These are phyloP conservation scores for Lachancea meyersii DNA, from an alignment of 805 yeast species.

Conservation along the genomic window DNA sequence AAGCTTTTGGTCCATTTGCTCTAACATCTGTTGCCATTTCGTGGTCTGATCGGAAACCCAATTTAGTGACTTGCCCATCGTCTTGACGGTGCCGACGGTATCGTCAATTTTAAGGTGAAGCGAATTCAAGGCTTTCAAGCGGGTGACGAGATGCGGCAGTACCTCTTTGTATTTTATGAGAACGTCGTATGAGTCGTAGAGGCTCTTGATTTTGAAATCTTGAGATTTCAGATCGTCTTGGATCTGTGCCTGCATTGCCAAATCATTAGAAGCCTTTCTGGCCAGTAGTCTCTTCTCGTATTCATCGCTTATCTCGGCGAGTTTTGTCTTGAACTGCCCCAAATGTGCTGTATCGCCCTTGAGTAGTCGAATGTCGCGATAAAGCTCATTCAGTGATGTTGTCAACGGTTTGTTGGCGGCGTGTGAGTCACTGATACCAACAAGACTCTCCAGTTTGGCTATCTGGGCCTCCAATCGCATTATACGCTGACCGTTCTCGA, in stretches of 20 bases:
- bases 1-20: slow-evolving; percentile 16
- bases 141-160: slow-evolving; percentile 24
- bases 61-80: slow-evolving; percentile 17
- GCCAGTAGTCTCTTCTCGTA: slow-evolving; percentile 24
- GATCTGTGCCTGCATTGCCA: slow-evolving; percentile 9
- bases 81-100: slow-evolving; percentile 16
- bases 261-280: slow-evolving; percentile 11
- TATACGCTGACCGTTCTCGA: slow-evolving; percentile 5
- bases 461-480: slow-evolving; percentile 17
- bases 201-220: slow-evolving; percentile 23
- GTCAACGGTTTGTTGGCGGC: slow-evolving; percentile 16
- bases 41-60: slow-evolving; percentile 21
- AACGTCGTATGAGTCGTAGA: slow-evolving; percentile 18
- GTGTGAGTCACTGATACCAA: slow-evolving; percentile 7
- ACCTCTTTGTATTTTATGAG: slow-evolving; percentile 17
- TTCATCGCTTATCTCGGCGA: slow-evolving; percentile 23
- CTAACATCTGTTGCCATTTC: slow-evolving; percentile 26
- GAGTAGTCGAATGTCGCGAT: slow-evolving; percentile 26
- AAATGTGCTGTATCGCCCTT: slow-evolving; percentile 17
- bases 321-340: slow-evolving; percentile 14
- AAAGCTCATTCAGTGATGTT: slow-evolving; percentile 27
- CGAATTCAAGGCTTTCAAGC: slow-evolving; percentile 24
- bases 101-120: slow-evolving; percentile 19
- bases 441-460: slow-evolving; percentile 16
- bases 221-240: slow-evolving; percentile 16